These are phyloP conservation scores for Cystobasidium ongulense DNA, from an alignment of 768 basidiomycete genomes.

Conservation along the genomic window DNA sequence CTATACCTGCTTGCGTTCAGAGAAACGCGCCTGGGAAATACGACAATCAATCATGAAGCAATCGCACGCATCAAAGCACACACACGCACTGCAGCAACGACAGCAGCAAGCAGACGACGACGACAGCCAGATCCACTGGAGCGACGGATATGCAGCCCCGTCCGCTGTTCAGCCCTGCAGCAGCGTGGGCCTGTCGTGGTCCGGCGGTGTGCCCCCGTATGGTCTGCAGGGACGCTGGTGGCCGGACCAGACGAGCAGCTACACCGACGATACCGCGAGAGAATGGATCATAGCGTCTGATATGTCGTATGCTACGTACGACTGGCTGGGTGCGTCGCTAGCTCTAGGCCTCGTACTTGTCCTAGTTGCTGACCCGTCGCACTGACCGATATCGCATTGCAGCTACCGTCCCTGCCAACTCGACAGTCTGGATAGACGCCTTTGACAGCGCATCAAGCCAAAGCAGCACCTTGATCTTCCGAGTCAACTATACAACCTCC, in stretches of 20 bases:
- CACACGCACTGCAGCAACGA: not conserved
- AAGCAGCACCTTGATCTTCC: not conserved
- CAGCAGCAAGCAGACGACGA: too few relatives aligned
- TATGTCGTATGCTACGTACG: not conserved
- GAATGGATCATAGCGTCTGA: not conserved
- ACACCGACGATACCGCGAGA: not conserved
- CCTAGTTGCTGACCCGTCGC: too few relatives aligned
- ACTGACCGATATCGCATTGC: too few relatives aligned
- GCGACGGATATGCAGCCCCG: not conserved
- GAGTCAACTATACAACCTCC: not conserved
- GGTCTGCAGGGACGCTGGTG: not conserved
- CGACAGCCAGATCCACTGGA: not conserved
- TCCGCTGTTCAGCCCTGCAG: not conserved
- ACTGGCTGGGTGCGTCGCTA: not conserved
- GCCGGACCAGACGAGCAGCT: not conserved
- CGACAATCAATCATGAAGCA: too few relatives aligned
- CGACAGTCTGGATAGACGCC: not conserved
- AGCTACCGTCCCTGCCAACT: not conserved
- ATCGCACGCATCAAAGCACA: not conserved
- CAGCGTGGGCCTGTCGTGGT: not conserved
- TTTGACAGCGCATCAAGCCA: not conserved
- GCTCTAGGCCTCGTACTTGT: too few relatives aligned
- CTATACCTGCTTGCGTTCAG: too few relatives aligned
- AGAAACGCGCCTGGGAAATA: too few relatives aligned
- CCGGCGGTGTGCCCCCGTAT: not conserved